Conservation (phyloP, 2,329 filamentous ascomycete species). For the Madurella fahalii region DNA sequence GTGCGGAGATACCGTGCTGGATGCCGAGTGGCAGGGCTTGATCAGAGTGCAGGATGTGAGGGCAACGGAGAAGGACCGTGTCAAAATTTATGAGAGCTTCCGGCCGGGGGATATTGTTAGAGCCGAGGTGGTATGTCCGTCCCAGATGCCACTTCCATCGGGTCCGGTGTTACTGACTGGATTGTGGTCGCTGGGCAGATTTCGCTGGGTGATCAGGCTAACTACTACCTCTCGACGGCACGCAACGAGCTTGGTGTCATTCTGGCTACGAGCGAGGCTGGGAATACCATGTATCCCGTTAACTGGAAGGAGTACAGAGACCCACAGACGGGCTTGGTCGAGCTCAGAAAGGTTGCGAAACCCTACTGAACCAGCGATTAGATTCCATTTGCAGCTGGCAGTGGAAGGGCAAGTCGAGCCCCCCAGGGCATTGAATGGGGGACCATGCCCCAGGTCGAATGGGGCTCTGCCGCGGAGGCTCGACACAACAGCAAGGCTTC, state of each 20-base stretch:
- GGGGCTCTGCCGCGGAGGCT: too few species aligned
- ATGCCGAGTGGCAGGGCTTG: constrained; percentile 79
- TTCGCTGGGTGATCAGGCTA: constrained; percentile 86
- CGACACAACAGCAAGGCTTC: too few species aligned
- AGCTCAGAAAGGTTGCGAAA: constrained; percentile 89
- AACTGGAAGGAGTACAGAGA: constrained; percentile 96
- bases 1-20: constrained; percentile 66
- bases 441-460: too few species aligned
- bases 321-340: constrained; percentile 68
- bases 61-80: constrained; percentile 92
- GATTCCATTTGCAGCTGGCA: background rate
- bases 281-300: constrained; percentile 86
- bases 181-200: constrained; percentile 48
- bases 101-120: constrained; percentile 88
- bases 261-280: constrained; percentile 82
- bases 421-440: background rate
- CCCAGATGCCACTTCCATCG: background rate
- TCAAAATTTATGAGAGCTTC: constrained; percentile 87
- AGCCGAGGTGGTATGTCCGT: constrained; percentile 66
- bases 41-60: constrained; percentile 88
- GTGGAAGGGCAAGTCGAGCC: background rate
- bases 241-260: constrained; percentile 90
- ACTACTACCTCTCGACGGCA: constrained; percentile 92
- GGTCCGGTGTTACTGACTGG: background rate
- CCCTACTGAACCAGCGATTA: constrained; percentile 59